These are phyloP conservation scores for Chrysosporium keratinophilum DNA, from an alignment of 2,329 filamentous ascomycete genomes.

Conservation along the genomic window DNA sequence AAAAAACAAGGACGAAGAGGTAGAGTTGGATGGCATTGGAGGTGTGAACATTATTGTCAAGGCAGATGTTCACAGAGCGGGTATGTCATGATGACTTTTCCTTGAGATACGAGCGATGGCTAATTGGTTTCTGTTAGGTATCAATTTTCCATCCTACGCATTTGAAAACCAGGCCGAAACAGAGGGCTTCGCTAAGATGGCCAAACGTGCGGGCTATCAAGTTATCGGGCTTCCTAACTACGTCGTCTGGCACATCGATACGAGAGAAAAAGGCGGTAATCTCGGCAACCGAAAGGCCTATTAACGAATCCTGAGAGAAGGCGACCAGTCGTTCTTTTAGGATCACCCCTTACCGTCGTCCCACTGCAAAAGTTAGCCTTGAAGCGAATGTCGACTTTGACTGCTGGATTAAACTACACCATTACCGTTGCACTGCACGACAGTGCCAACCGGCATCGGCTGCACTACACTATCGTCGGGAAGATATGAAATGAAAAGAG, in stretches of 20 bases:
- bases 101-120: constrained; percentile 9
- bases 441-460: background rate
- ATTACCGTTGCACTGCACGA: no score
- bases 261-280: constrained; percentile 85
- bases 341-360: background rate
- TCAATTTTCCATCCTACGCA: constrained; percentile 93
- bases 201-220: constrained; percentile 84
- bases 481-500: constrained; percentile 3
- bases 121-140: constrained; percentile 47
- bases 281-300: constrained; percentile 32
- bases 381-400: no score
- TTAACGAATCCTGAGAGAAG: background rate
- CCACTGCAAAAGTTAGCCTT: background rate
- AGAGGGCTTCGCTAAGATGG: constrained; percentile 98
- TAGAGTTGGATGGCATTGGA: constrained; percentile 88
- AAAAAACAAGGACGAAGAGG: constrained; percentile 81
- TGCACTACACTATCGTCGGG: background rate
- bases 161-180: constrained; percentile 99
- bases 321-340: background rate
- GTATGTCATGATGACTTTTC: constrained; percentile 40
- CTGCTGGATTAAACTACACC: no score
- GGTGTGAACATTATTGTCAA: constrained; percentile 97
- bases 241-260: constrained; percentile 97
- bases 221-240: constrained; percentile 94
- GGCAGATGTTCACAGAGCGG: constrained; percentile 90